phyloP scores from a whole-genome alignment of 768 basidiomycete species.

The Tricholoma saponaceum region DNA sequence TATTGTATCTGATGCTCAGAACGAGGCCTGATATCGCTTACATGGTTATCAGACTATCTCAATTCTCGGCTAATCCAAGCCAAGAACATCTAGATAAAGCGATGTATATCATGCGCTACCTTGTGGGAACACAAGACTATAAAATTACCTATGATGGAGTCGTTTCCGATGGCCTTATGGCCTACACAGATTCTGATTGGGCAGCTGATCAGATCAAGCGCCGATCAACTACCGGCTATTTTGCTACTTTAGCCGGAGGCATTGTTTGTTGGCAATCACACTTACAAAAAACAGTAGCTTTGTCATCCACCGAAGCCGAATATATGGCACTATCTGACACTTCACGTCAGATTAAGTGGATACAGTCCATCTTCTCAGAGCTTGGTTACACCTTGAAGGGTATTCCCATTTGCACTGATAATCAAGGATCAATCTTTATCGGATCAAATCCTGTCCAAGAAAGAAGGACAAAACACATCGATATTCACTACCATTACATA shows the following conservation, averaged over 20 bases:
- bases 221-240: neutral
- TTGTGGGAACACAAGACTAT: neutral
- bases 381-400: conserved; percentile 11
- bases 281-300: neutral
- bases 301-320: neutral
- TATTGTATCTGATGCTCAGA: neutral
- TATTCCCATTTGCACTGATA: conserved; percentile 26
- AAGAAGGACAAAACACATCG: conserved; percentile 37
- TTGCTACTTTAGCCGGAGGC: conserved; percentile 9
- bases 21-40: conserved; percentile 1
- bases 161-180: neutral
- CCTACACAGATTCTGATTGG: neutral
- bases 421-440: conserved; percentile 31
- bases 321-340: neutral
- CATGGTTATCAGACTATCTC: conserved; percentile 1
- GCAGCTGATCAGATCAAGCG: neutral
- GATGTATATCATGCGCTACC: neutral
- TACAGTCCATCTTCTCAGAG: neutral
- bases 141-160: neutral
- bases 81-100: conserved; percentile 13
- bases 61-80: conserved; percentile 17
- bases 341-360: neutral
- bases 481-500: conserved; percentile 36
- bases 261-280: neutral
- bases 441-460: conserved; percentile 31